Evolutionary conservation across 129 eudicot genomes (phyloP), one percentile per base, ranked within the genome.

Genomic region (Smallanthus sonchifolius): DNA sequence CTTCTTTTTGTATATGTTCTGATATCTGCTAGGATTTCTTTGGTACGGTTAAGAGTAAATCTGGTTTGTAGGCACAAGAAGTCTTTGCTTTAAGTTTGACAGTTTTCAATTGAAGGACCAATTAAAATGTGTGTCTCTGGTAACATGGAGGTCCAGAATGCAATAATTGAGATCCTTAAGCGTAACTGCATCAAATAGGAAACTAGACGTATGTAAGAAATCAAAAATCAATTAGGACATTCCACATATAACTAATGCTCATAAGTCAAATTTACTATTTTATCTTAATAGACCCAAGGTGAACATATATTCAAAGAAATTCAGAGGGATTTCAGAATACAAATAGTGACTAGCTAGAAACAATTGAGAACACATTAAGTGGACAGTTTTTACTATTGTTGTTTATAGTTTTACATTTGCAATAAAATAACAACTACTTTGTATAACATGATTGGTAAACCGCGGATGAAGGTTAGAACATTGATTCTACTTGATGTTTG

Each of bases 1-100:
- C 13, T 57, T 72, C 15, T 40, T 60, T 42, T 34, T 62, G 19
- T 16, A 34, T 34, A 34, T 36, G 48, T 62, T 63, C 32, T 43
- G 34, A 43, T 28, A 20, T 32, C 10, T 28, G 57, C 57, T 15
- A 28, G 8, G 69, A 32, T 30, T 15, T 72, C 11, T 71, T 55
- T 71, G 38, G 35, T 59, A 72, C 76, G 40, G 24, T 28, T 39
- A 39, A 55, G 67, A 56, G 37, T 56, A 20, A 71, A 35, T 54
- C 7, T n/a, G 36, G 75, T 36, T 34, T 52, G 75, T 70, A 28
- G 48, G 34, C 47, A 10, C 49, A 36, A 51, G 62, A 55, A 48
- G 74, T 48, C 16, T 36, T 36, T 10, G 37, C 39, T 30, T 51
- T 38, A 71, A 71, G 37, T 2, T 72, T 72, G 54, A 38, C 28